phyloP scores from a whole-genome alignment of 1,139 yeast species.

The Kodamaea anthophila region DNA sequence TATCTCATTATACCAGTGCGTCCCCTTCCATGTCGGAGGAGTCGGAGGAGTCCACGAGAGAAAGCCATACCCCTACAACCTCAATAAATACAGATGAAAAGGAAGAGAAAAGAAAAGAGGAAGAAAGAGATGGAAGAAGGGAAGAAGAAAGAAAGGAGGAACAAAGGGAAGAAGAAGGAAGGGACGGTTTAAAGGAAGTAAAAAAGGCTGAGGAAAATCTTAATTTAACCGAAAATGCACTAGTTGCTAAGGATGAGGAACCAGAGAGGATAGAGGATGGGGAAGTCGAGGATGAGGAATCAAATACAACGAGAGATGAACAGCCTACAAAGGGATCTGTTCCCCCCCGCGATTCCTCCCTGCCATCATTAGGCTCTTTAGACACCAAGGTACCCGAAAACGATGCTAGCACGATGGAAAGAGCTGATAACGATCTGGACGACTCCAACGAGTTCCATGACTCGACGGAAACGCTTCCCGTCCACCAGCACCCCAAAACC shows the following conservation, averaged over 20 bases:
- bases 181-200: not conserved
- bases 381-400: no score
- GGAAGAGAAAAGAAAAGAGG: not conserved
- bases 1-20: no score
- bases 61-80: conserved; percentile 32
- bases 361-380: no score
- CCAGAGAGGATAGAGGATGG: conserved; percentile 1
- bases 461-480: no score
- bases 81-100: conserved; percentile 22
- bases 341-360: no score
- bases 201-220: not conserved
- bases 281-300: conserved; percentile 1
- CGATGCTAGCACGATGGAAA: no score
- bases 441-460: no score
- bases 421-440: no score
- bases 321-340: no score
- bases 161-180: not conserved
- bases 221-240: conserved; percentile 1
- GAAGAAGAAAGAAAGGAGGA: not conserved
- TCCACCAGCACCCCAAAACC: no score
- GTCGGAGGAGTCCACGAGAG: conserved; percentile 21
- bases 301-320: no score
- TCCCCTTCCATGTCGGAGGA: conserved; percentile 9
- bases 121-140: not conserved
- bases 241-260: conserved; percentile 1